Conservation (phyloP, 2,329 filamentous ascomycete species). For the Fusarium fujikuroi region DNA sequence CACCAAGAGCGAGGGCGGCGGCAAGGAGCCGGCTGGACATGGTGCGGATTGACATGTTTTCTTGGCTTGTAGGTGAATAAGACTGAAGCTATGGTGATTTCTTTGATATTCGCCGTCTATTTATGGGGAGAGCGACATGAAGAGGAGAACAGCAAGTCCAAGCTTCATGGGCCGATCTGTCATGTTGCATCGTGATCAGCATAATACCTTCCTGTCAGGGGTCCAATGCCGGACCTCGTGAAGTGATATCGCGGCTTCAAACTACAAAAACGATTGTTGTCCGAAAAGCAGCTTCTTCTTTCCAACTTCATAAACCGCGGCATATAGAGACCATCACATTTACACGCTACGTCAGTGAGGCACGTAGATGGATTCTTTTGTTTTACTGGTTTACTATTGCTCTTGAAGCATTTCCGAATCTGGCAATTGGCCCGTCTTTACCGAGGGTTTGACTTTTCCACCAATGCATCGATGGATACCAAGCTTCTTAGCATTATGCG, state of each 20-base stretch:
- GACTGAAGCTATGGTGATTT: not conserved
- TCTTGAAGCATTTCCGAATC: not conserved
- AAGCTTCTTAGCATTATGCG: not conserved
- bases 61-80: not conserved
- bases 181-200: constrained; percentile 20
- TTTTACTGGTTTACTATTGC: constrained; percentile 1
- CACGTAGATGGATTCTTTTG: not conserved
- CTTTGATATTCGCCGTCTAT: not conserved
- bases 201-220: constrained; percentile 13
- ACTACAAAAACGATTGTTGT: not conserved
- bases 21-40: constrained; percentile 14
- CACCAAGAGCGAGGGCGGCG: constrained; percentile 11
- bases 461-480: constrained; percentile 4
- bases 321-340: not conserved
- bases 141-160: not conserved
- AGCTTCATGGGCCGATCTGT: not conserved
- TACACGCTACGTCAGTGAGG: not conserved
- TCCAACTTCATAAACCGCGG: not conserved
- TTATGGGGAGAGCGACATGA: not conserved
- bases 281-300: constrained; percentile 8
- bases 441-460: constrained; percentile 18
- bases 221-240: not conserved
- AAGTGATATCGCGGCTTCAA: not conserved
- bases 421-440: constrained; percentile 17
- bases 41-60: constrained; percentile 5